These are phyloP conservation scores for Helianthus tuberosus DNA, from an alignment of 129 eudicot species.

Conservation along the genomic window DNA sequence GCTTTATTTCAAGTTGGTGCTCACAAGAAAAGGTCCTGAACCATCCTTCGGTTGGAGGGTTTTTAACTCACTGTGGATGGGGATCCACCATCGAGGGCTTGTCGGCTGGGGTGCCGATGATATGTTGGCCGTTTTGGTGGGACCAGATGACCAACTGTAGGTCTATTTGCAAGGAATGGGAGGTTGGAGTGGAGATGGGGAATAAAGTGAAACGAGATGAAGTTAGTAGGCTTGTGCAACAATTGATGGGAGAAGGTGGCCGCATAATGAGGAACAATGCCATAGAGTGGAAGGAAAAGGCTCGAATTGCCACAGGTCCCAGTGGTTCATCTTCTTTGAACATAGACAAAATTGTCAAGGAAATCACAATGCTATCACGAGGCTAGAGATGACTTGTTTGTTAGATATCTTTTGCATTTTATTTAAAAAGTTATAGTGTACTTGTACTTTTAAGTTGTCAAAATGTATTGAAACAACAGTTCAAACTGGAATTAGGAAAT, in stretches of 20 bases:
- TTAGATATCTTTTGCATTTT: no score
- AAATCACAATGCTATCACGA: neutral
- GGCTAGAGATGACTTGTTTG: no score
- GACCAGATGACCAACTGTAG: conserved; percentile 10
- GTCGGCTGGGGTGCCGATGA: conserved; percentile 24
- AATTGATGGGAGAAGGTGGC: conserved; percentile 21
- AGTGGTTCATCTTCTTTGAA: conserved; percentile 16
- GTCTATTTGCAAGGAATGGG: conserved; percentile 20
- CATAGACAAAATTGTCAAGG: neutral
- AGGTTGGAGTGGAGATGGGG: conserved; percentile 18
- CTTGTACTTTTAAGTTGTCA: no score
- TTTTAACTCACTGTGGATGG: conserved; percentile 26
- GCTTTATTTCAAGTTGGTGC: conserved; percentile 28
- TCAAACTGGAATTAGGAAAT: no score
- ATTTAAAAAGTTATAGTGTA: no score
- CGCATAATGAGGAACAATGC: conserved; percentile 7
- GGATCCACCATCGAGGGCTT: conserved; percentile 23
- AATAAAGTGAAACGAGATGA: conserved; percentile 3
- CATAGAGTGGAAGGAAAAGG: conserved; percentile 21
- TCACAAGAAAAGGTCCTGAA: conserved; percentile 23
- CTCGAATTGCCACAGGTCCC: neutral
- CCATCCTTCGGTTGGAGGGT: conserved; percentile 29
- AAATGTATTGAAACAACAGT: no score
- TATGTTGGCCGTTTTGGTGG: conserved; percentile 12
- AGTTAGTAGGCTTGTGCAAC: conserved; percentile 8